Evolutionary conservation across 2,329 filamentous ascomycete species (phyloP), one percentile per base, ranked within the genome.

Genomic region (Monosporascus sp.): DNA sequence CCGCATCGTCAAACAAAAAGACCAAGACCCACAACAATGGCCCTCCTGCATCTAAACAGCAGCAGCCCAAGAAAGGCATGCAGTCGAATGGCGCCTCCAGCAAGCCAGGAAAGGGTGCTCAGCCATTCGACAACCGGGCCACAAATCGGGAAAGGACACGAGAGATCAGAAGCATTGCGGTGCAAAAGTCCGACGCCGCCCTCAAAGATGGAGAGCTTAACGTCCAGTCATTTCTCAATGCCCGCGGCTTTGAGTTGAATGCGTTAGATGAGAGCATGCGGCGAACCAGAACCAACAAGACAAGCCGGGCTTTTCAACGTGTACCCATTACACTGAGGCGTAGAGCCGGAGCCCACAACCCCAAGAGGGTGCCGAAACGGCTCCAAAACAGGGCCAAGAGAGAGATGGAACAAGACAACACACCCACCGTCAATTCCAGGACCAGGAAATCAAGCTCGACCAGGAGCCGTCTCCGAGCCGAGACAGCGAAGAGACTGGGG

Each of bases 331-430:
- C 87, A 49, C 74, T 99, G 80, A 80, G 94, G 60, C 80, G 94
- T 59, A 81, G 94, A 62, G 96, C 93, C 0, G 94, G 93, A 20
- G 96, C 91, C 69, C 94, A 99, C 72, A 97, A 99, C 79, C 88
- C 89, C 37, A 96, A 93, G 72, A 83, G 88, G 57, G 87, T 99
- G 17, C 94, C 94, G 2, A 87, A 86, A 66, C 77, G 91, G 57
- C 72, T 97, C 65, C 81, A 88, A 52, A 74, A 73, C 40, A 81
- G 88, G 60, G 91, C 91, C 1, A 81, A 76, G 63, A 74, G 71
- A 57, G 82, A 95, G 78, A 95, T 96, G 85, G 76, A 77, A 17
- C 89, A 95, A 52, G 93, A 97, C 65, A 97, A 97, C 59, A 96
- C 93, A 0, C 92, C 94, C 0, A 88, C 84, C 0, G 85, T 92